These are phyloP conservation scores for Arachnopeziza araneosa DNA, from an alignment of 2,329 filamentous ascomycete genomes.

Conservation along the genomic window DNA sequence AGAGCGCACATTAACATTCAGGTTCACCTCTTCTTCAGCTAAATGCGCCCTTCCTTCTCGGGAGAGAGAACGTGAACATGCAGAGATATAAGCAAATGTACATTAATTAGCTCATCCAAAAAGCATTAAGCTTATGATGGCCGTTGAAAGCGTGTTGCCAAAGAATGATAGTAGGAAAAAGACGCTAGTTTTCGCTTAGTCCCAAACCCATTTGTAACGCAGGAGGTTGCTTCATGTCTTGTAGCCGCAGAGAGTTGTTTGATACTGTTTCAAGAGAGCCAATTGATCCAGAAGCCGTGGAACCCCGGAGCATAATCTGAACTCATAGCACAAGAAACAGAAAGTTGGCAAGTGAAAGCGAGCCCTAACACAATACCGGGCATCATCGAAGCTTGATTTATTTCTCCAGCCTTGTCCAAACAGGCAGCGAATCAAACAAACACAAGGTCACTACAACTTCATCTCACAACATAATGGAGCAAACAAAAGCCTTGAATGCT, in stretches of 20 bases:
- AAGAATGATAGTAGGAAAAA: neutral
- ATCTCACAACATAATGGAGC: slow-evolving; percentile 54
- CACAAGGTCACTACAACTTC: neutral
- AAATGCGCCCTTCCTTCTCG: neutral
- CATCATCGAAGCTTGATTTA: slow-evolving; percentile 12
- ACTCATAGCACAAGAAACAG: neutral
- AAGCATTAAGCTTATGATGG: too few relatives aligned
- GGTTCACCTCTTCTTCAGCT: neutral
- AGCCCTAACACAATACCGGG: neutral
- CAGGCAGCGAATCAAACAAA: slow-evolving; percentile 12
- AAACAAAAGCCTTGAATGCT: slow-evolving; percentile 61
- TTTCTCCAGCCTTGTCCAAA: slow-evolving; percentile 9
- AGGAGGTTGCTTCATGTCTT: neutral
- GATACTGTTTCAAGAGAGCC: neutral
- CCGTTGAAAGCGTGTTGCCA: too few relatives aligned
- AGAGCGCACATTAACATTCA: neutral
- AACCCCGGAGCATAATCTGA: neutral
- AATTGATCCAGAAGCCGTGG: neutral
- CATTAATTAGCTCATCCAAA: too few relatives aligned
- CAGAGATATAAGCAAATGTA: too few relatives aligned
- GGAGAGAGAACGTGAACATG: too few relatives aligned
- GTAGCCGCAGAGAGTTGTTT: neutral
- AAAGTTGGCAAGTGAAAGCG: neutral
- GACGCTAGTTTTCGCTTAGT: neutral
- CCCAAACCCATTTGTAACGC: neutral